phyloP scores from a whole-genome alignment of 345 rosid genomes.

The Camelina sativa region DNA sequence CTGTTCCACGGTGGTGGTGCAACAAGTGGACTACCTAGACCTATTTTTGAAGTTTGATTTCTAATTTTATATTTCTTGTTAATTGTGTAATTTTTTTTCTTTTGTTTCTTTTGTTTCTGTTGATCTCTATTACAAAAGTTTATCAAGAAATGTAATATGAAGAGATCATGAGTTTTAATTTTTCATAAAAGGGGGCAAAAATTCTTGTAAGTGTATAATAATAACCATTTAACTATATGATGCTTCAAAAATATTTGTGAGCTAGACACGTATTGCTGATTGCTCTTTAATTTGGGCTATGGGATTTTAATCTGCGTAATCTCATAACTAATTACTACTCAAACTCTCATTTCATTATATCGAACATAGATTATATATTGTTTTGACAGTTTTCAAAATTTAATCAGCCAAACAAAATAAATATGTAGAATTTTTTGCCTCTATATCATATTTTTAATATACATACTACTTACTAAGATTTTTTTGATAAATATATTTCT shows the following conservation, averaged over 20 bases:
- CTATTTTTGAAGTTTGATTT: conserved; percentile 44
- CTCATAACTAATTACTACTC: too few relatives aligned
- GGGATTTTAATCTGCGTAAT: not conserved
- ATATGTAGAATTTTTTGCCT: too few relatives aligned
- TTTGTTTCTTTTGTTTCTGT: conserved; percentile 17
- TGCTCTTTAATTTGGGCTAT: not conserved
- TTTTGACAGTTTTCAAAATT: not conserved
- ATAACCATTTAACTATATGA: not conserved
- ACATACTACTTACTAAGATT: not conserved
- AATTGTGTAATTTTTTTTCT: conserved; percentile 13
- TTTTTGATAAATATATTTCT: not conserved
- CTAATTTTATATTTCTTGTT: not conserved
- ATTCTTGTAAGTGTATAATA: not conserved
- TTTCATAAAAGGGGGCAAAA: not conserved
- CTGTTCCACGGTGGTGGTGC: conserved; percentile 41
- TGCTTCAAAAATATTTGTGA: not conserved
- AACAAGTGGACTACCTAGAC: conserved; percentile 46
- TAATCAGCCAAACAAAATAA: too few relatives aligned
- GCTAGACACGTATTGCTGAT: not conserved
- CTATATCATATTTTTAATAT: too few relatives aligned
- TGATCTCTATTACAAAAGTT: conserved; percentile 30
- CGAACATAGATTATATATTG: too few relatives aligned
- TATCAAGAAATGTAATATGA: conserved; percentile 31
- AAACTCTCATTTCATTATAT: too few relatives aligned
- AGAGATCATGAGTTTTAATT: conserved; percentile 31